A percentile compares a stretch with the other conserved stretches of the same genome.
phyloP scores from a whole-genome alignment of 2,329 filamentous ascomycete genomes.

The Ophiocordyceps camponoti-floridani region DNA sequence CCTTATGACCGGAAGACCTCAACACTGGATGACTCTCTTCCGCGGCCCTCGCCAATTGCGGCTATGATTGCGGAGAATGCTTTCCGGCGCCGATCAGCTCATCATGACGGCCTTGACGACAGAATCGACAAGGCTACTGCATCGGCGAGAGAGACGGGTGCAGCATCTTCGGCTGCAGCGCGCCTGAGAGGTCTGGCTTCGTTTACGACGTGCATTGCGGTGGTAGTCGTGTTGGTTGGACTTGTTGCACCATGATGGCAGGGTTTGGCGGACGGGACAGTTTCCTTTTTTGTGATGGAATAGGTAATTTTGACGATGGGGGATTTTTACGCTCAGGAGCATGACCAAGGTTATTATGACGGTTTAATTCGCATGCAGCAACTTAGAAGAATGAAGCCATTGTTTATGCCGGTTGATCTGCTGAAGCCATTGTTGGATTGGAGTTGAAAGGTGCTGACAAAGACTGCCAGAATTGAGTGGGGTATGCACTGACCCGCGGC shows the following conservation, averaged over 20 bases:
- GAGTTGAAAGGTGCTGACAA: neutral
- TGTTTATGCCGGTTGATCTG: no score
- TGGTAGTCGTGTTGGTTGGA: neutral
- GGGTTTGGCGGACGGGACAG: neutral
- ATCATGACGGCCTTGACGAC: neutral
- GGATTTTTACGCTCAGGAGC: conserved; percentile 3
- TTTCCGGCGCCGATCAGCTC: neutral
- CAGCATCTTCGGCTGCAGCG: neutral
- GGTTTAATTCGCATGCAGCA: conserved; percentile 4
- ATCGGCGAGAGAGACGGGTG: neutral
- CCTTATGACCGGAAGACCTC: neutral
- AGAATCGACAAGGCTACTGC: neutral
- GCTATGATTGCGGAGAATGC: neutral
- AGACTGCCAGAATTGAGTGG: no score
- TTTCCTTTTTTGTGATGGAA: conserved; percentile 1
- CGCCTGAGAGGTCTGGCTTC: neutral
- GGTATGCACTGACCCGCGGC: neutral
- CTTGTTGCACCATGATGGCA: neutral
- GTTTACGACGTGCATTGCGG: neutral
- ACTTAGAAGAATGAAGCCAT: conserved; percentile 4
- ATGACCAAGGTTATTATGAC: conserved; percentile 2
- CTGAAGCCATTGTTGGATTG: neutral
- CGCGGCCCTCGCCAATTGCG: neutral
- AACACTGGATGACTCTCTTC: neutral
- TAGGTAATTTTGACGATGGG: conserved; percentile 5